Percentiles rank a stretch among this genome's conserved stretches.
phyloP scores from a whole-genome alignment of 2,329 filamentous ascomycete species.

The Penicillium sp. region DNA sequence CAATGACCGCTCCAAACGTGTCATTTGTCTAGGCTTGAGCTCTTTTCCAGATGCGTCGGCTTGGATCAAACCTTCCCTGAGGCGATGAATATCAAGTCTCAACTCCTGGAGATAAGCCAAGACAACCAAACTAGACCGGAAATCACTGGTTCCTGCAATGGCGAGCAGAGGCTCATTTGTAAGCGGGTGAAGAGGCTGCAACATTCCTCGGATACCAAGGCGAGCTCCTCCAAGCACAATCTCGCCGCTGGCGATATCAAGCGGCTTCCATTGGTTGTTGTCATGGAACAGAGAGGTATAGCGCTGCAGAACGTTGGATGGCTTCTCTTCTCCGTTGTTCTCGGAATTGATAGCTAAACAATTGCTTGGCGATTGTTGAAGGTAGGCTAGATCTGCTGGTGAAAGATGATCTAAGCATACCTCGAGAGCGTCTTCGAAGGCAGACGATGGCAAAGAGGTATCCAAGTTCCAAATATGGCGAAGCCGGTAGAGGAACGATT shows the following conservation, averaged over 20 bases:
- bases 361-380: conserved; percentile 30
- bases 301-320: conserved; percentile 27
- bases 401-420: conserved; percentile 41
- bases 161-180: conserved; percentile 40
- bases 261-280: conserved; percentile 30
- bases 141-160: conserved; percentile 23
- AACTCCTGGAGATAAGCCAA: conserved; percentile 39
- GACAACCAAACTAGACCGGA: conserved; percentile 24
- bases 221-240: conserved; percentile 26
- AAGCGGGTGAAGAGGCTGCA: conserved; percentile 40
- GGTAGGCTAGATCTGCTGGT: conserved; percentile 31
- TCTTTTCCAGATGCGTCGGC: conserved; percentile 33
- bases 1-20: conserved; percentile 40
- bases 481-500: conserved; percentile 42
- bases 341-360: conserved; percentile 19
- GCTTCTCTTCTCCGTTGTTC: conserved; percentile 3
- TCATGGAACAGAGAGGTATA: conserved; percentile 35
- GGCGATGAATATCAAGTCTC: conserved; percentile 35
- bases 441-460: conserved; percentile 7
- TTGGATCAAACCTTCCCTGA: conserved; percentile 33
- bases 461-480: conserved; percentile 34
- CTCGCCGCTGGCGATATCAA: conserved; percentile 20
- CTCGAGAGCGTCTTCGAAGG: conserved; percentile 23
- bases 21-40: conserved; percentile 45
- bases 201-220: conserved; percentile 25